Base-by-base conservation (phyloP, 2,329 filamentous ascomycete genomes). In the Penicillium sp. region DNA sequence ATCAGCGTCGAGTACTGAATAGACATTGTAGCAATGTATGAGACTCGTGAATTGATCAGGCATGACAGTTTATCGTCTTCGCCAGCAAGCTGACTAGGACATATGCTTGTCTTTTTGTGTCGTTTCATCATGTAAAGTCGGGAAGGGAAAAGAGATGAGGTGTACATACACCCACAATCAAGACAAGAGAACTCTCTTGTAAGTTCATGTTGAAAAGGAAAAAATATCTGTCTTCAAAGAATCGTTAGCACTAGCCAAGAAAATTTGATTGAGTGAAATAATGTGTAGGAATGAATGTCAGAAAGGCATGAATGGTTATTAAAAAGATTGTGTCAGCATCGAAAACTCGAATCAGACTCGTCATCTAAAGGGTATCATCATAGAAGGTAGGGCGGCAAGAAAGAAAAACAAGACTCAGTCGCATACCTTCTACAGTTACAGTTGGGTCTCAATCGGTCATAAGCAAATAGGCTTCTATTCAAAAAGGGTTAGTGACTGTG, bases 51-150 rank as follows among this genome's bases (percentile, higher is more conserved):
- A 73, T 70, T 69, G 66, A 73, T 79, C 77, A 81, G 80, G 75
- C 70, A 75, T 71, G 75, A 80, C 82, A 49, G 76, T 73, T 72
- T 80, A 66, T 84, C 82, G 79, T 84, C 82, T 79, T 78, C 56
- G 71, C 70, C 70, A 68, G 70, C 71, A 71, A 69, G 70, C 69
- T 66, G 65, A 86, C 91, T 95, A 88, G 84, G 91, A 95, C 91
- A 95, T 95, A 95, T 95, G 91, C 91, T 95, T 95, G 91, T 95
- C 91, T 86, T 79, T 84, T 83, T 81, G 82, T 85, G 88, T 91
- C 85, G 78, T 82, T 84, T 94, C 90, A 94, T 94, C 91, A 94
- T 86, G 71, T 68, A 77, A 75, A 70, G 70, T 60, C 62, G 17
- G 60, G 63, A 62, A 62, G 51, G 41, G 56, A 56, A 60, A 51